phyloP scores from a whole-genome alignment of 2,329 filamentous ascomycete genomes.

The Arachnomyces sp. region DNA sequence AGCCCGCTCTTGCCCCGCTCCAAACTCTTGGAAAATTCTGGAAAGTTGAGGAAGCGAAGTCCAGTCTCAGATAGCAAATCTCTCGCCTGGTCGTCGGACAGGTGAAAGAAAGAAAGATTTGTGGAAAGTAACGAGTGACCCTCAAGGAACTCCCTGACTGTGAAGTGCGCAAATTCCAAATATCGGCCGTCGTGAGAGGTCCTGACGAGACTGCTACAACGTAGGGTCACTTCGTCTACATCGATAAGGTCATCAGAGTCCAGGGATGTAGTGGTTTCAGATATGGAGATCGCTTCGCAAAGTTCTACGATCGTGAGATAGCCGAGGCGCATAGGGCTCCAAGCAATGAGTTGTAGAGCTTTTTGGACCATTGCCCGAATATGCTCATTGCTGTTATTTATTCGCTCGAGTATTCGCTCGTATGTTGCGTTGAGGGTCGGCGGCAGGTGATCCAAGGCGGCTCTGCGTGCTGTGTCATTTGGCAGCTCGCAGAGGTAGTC shows the following conservation, averaged over 20 bases:
- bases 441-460: conserved; percentile 14
- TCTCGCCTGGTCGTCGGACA: not conserved
- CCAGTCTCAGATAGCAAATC: not conserved
- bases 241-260: conserved; percentile 9
- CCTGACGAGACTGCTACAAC: conserved; percentile 17
- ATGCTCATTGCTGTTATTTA: conserved; percentile 9
- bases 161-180: conserved; percentile 21
- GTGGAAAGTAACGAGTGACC: not conserved
- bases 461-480: conserved; percentile 9
- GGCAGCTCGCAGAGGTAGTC: conserved; percentile 16
- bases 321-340: not conserved
- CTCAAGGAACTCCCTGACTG: conserved; percentile 17
- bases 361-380: conserved; percentile 13
- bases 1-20: no score
- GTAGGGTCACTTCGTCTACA: conserved; percentile 12
- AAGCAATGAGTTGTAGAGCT: conserved; percentile 12
- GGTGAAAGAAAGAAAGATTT: not conserved
- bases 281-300: conserved; percentile 14
- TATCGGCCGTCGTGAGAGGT: not conserved
- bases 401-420: conserved; percentile 11
- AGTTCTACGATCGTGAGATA: conserved; percentile 6
- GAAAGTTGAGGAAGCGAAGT: no score
- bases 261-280: conserved; percentile 5
- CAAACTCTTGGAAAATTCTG: no score
- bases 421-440: conserved; percentile 20